phyloP scores from a whole-genome alignment of 2,329 filamentous ascomycete species.

The Apiospora kogelbergensis region DNA sequence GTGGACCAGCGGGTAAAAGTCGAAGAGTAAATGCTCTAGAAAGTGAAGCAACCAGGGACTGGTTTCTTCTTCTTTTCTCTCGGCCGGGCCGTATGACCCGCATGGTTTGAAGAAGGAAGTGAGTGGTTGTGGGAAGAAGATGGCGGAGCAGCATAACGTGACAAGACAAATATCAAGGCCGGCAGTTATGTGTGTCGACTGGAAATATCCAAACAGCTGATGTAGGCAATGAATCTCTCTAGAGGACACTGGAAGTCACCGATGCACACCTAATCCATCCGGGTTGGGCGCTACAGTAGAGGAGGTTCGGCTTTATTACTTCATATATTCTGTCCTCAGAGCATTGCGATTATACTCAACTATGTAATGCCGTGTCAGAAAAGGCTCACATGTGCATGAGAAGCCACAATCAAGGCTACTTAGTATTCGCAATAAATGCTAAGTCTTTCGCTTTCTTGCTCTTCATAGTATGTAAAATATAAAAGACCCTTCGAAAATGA shows the following conservation, averaged over 20 bases:
- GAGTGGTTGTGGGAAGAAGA: not conserved
- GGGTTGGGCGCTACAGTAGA: not conserved
- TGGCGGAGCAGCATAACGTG: not conserved
- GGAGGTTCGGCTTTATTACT: not conserved
- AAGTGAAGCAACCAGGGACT: not conserved
- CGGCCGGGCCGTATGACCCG: not conserved
- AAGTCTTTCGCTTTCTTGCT: constrained; percentile 5
- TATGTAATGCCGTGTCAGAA: not conserved
- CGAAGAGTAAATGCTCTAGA: not conserved
- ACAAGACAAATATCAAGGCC: not conserved
- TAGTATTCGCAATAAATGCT: not conserved
- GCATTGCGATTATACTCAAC: not conserved
- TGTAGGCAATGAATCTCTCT: not conserved
- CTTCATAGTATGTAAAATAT: not conserved
- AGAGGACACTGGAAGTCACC: not conserved
- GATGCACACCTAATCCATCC: not conserved
- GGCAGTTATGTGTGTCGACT: not conserved
- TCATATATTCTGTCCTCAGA: not conserved
- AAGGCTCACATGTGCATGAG: not conserved
- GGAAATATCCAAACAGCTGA: not conserved
- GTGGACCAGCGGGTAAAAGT: not conserved
- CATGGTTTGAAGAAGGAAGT: not conserved
- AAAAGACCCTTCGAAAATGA: not conserved
- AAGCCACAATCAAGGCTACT: not conserved
- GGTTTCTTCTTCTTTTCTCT: not conserved